Percentiles rank a stretch among this genome's conserved stretches.
Conservation (phyloP, 129 eudicot species). For the Cynara cardunculus region DNA sequence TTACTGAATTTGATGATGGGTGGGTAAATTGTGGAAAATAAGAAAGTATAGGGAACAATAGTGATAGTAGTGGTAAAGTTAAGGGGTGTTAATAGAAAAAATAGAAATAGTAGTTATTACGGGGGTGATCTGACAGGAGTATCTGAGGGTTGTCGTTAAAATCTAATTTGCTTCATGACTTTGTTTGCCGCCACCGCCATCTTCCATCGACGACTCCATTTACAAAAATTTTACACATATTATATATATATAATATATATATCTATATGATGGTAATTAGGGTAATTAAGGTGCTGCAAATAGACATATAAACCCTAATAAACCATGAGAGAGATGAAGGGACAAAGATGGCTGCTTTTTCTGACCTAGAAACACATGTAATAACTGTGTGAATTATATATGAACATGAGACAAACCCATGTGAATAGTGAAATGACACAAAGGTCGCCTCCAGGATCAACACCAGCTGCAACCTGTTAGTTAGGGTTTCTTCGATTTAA, state of each 20-base stretch:
- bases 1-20: neutral
- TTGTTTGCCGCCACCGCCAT: conserved; percentile 29
- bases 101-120: neutral
- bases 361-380: conserved; percentile 24
- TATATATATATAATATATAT: too few relatives aligned
- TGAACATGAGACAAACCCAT: conserved; percentile 27
- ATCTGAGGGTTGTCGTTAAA: conserved; percentile 29
- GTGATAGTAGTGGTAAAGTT: neutral
- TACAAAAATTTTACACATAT: too few relatives aligned
- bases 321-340: conserved; percentile 24
- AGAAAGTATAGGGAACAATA: neutral
- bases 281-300: conserved; percentile 6
- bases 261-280: neutral
- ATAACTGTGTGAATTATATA: conserved; percentile 15
- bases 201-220: neutral
- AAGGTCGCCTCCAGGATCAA: neutral
- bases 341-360: conserved; percentile 32
- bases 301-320: conserved; percentile 15
- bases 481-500: conserved; percentile 1
- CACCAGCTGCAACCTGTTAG: neutral
- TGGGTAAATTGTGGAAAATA: neutral
- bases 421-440: conserved; percentile 34
- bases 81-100: neutral
- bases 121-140: conserved; percentile 21
- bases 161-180: conserved; percentile 35